Base-by-base conservation (phyloP, 164 flowering plant genomes). In the Liriodendron chinense region DNA sequence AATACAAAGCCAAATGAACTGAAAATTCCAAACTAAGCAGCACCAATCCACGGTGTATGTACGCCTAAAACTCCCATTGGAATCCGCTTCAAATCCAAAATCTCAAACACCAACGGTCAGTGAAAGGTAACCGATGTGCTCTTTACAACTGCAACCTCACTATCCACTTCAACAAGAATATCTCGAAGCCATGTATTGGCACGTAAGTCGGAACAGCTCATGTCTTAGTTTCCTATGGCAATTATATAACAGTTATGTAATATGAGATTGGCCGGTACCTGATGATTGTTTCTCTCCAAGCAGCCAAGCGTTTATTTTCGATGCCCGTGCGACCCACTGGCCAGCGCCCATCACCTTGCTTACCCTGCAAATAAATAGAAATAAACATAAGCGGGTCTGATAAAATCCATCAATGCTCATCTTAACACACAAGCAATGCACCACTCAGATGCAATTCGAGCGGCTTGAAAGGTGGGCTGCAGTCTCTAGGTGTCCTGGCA, bases 331-430 rank as follows among this genome's bases (percentile, higher is more conserved):
- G 47, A 14, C 47, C 69, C 48, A 13, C 69, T 66, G 18, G 18
- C 16, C 22, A 18, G 49, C 2, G 47, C 21, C 9, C n/a, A 47
- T 28, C 62, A 57, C 61, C 68, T 74, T 13, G 59, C 13, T 1
- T 34, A 57, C 70, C 79, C 80, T 72, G 79, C 8, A 75, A 77
- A 74, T 18, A 48, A 72, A 76, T 9, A 26, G 69, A 34, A 71
- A 67, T 26, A 25, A 50, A 8, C 8, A 16, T 24, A 50, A 70
- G 50, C 61, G 47, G 2, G 57, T 67, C 26, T 67, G 34, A 67
- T 67, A 24, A 7, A 1, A 49, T 12, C 16, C 28, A 18, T 18
- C 23, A 16, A 47, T 34, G 25, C 64, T 2, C 3, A 23, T 24
- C 16, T 48, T 47, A 10, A 62, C 62, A 34, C 43, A 34, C 43